Conservation (phyloP, 2,329 filamentous ascomycete species). For the Mycosphaerella arachidis region DNA sequence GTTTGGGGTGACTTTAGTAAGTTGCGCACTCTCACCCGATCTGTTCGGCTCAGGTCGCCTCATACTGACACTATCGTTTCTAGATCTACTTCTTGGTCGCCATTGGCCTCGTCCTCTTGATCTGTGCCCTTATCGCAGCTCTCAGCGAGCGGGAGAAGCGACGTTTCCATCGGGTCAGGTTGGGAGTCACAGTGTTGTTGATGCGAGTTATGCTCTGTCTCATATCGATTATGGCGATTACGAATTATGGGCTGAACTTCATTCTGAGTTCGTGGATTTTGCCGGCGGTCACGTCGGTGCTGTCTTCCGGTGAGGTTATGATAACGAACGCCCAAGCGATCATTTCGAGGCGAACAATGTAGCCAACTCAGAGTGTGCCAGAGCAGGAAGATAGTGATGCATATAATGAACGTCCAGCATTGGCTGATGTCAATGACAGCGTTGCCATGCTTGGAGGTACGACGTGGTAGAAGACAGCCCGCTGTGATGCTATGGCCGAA, state of each 20-base stretch:
- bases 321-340: too few relatives aligned
- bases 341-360: too few relatives aligned
- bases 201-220: conserved; percentile 7
- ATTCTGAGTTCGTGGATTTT: conserved; percentile 10
- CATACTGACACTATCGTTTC: conserved; percentile 17
- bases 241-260: neutral
- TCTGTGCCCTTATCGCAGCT: conserved; percentile 28
- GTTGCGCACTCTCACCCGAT: conserved; percentile 7
- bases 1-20: conserved; percentile 3
- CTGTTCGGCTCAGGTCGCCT: too few relatives aligned
- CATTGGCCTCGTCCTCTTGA: conserved; percentile 26
- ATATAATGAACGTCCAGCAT: too few relatives aligned
- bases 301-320: neutral
- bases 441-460: too few relatives aligned
- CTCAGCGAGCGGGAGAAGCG: conserved; percentile 22
- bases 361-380: too few relatives aligned
- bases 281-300: conserved; percentile 9
- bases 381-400: too few relatives aligned
- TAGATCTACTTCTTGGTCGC: conserved; percentile 28
- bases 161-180: conserved; percentile 23
- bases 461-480: too few relatives aligned
- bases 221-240: conserved; percentile 5
- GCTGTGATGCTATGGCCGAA: too few relatives aligned
- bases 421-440: too few relatives aligned
- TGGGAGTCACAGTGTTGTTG: conserved; percentile 16